Evolutionary conservation across 75 land plant species (phyloP), one percentile per base, ranked within the genome.

Genomic region (Pinus tabuliformis): DNA sequence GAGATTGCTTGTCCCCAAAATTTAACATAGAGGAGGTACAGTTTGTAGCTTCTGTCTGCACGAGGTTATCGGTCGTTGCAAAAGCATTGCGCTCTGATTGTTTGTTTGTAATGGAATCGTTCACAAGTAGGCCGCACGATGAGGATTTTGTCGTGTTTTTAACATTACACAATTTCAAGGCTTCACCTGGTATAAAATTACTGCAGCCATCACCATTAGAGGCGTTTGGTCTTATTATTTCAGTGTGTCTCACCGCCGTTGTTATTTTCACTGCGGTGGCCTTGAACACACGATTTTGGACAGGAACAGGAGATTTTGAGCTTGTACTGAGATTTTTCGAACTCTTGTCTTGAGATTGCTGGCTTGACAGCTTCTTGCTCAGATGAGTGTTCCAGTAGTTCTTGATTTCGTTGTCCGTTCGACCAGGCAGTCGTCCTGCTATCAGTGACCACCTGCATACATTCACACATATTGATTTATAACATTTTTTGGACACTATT

Each of bases 371-470:
- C 33, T 63, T 63, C 6, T 26, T 63, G 66, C 66, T 63, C 30
- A 63, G 66, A 63, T 30, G 66, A 63, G 66, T 30, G 66, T 63
- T 63, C 66, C 66, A 63, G 66, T 63, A 63, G 33, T 63, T 63
- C 37, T 63, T 63, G 16, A 63, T 26, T 63, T 63, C 66, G 15
- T 63, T 63, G 66, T 63, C 66, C 4, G 66, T 63, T 63, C 66
- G 66, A 24, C 66, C 28, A 1, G 66, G 66, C 37, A 63, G 16
- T 26, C 66, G 30, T 63, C 66, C 66, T 14, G 66, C 66, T 28
- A 63, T 63, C 12, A 63, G 37, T 0, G 66, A 63, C 66, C 66
- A 63, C 37, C 66, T 63, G 66, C 26, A 15, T 63, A 3, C 1
- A 60, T 2, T 5, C 14, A 8, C 2, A n/a, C 9, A 49, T 49